These are phyloP conservation scores for Saccharum hybrid DNA, from an alignment of 202 grass and related monocot genomes.

Conservation along the genomic window DNA sequence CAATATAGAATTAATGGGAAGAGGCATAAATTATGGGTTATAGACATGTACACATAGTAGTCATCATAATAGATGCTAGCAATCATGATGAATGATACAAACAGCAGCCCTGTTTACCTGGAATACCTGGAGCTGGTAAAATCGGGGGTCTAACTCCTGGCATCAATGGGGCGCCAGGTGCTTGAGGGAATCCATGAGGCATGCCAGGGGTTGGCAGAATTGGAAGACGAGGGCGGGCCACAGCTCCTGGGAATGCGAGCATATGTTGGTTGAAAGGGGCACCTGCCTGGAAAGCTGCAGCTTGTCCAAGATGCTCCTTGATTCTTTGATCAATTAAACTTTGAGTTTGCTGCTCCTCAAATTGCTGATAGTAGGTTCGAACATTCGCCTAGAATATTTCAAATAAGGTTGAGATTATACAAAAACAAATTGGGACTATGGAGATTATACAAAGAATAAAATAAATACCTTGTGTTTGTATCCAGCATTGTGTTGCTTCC, in stretches of 20 bases:
- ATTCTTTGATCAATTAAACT: constrained; percentile 99
- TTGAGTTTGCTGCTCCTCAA: constrained; percentile 99
- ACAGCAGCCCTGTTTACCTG: constrained; percentile 56
- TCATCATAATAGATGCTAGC: background rate
- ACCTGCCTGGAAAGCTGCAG: constrained; percentile 92
- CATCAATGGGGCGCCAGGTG: constrained; percentile 47
- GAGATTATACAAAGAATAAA: constrained; percentile 33
- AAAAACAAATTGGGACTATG: constrained; percentile 24
- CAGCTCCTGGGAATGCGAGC: constrained; percentile 64
- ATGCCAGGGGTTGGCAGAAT: constrained; percentile 72
- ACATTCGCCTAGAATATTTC: constrained; percentile 82
- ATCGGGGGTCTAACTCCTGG: constrained; percentile 77
- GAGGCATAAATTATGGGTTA: constrained; percentile 8
- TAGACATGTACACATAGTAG: background rate
- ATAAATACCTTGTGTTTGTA: constrained; percentile 96
- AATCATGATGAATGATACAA: constrained; percentile 30
- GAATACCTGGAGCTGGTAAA: constrained; percentile 73
- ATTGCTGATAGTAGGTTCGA: constrained; percentile 93
- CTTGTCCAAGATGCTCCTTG: constrained; percentile 96
- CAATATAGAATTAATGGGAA: background rate
- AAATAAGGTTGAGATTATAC: constrained; percentile 12
- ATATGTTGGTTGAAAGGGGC: constrained; percentile 81
- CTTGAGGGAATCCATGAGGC: constrained; percentile 55
- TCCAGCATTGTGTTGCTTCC: constrained; percentile 97
- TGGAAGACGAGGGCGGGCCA: constrained; percentile 75